Base-by-base conservation (phyloP, 768 basidiomycete species). In the Rhodotorula graminis region DNA sequence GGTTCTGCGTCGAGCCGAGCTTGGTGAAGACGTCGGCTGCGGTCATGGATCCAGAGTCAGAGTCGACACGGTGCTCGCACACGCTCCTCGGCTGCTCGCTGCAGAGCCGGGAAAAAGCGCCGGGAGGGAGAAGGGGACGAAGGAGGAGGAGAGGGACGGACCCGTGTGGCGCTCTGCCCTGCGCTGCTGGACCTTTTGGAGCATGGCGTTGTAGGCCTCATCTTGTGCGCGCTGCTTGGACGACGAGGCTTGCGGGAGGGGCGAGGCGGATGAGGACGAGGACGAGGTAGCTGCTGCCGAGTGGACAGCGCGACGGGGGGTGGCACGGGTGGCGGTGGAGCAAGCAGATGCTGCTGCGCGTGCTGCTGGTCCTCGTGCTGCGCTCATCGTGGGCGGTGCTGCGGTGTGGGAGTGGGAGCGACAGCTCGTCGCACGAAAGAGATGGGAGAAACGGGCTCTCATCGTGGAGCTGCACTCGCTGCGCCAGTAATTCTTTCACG, bases 1-100 rank as follows among this genome's bases (percentile, higher is more conserved):
- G 83, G 61, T 83, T 87, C 80, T 88, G 88, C 0, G 87, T 87
- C 31, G 93, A 93, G n/a, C 93, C 92, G 80, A 90, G 87, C 64
- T 85, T 11, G 21, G 55, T 44, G 55, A 76, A 74, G 2, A 49
- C 60, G 15, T 72, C 67, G 58, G 73, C 73, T 74, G 65, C n/a
- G 25, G 42, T 19, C n/a, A 33, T 16, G 29, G 5, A 29, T 2
- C 16, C 27, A 27, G 37, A 7, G 5, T 25, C 25, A 29, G 10
- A 8, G 11, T 23, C 27, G n/a, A n/a, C n/a, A n/a, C n/a, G n/a
- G 42, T 3, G 37, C 40, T 37, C n/a, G 16, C 19, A 49, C n/a
- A 25, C 1, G 40, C 21, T 46, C 16, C 37, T 47, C 44, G 52
- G 40, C n/a, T 19, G 3, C 50, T 5, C 23, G 49, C 19, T 27